Evolutionary conservation across 2,329 filamentous ascomycete genomes (phyloP).

Genomic region (Colletotrichum truncatum): DNA sequence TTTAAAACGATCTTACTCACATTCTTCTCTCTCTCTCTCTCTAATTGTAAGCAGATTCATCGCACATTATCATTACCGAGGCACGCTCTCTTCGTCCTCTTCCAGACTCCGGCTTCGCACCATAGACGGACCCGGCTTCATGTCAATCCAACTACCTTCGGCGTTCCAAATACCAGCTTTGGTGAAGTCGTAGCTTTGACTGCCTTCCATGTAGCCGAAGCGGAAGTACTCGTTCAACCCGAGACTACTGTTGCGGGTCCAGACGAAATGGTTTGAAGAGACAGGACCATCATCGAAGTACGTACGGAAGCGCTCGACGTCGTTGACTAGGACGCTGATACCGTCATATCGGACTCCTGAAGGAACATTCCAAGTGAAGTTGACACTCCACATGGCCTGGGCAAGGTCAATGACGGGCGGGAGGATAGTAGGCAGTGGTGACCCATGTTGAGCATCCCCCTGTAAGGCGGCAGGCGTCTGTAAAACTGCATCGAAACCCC

Average conservation of each 20-base stretch:
- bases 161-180: slow-evolving; percentile 76
- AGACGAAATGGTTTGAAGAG: slow-evolving; percentile 60
- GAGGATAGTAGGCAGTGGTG: slow-evolving; percentile 65
- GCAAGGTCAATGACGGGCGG: slow-evolving; percentile 56
- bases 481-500: slow-evolving; percentile 91
- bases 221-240: slow-evolving; percentile 76
- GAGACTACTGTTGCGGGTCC: slow-evolving; percentile 59
- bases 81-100: slow-evolving; percentile 33
- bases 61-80: slow-evolving; percentile 26
- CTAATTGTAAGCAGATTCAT: neutral
- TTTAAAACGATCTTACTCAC: neutral
- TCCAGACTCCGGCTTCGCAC: slow-evolving; percentile 39
- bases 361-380: slow-evolving; percentile 62
- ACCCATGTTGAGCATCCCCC: slow-evolving; percentile 72
- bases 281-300: slow-evolving; percentile 70
- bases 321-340: slow-evolving; percentile 83
- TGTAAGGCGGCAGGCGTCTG: slow-evolving; percentile 81
- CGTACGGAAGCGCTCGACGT: slow-evolving; percentile 81
- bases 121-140: slow-evolving; percentile 69
- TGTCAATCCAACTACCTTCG: slow-evolving; percentile 72
- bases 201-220: slow-evolving; percentile 78
- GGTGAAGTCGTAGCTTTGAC: slow-evolving; percentile 74
- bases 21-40: neutral
- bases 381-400: slow-evolving; percentile 69
- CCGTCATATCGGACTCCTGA: slow-evolving; percentile 71